Evolutionary conservation across 805 yeast species (phyloP).

Genomic region (Wickerhamiella galacta): DNA sequence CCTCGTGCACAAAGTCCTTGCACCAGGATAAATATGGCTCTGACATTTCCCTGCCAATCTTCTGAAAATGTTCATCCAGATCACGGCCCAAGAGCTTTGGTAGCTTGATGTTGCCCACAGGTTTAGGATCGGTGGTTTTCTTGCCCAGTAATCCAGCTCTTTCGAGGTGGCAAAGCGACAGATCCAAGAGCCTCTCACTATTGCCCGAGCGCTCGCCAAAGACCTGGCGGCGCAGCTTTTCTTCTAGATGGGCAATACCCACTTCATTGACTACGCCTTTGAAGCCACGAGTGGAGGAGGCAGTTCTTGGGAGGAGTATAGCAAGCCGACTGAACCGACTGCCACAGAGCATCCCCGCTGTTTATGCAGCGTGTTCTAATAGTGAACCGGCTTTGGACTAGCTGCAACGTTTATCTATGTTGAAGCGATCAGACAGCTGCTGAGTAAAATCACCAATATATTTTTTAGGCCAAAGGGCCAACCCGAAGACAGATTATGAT

Average conservation of each 20-base stretch:
- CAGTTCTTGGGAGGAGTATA: too few species aligned
- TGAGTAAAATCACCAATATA: too few species aligned
- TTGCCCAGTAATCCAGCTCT: conserved; percentile 9
- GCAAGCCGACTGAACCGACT: too few species aligned
- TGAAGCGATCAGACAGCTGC: too few species aligned
- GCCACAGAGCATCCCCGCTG: too few species aligned
- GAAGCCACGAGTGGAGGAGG: too few species aligned
- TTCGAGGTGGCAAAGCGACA: conserved; percentile 10
- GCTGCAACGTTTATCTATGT: too few species aligned
- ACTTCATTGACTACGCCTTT: background rate
- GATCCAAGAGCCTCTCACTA: background rate
- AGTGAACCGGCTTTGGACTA: too few species aligned
- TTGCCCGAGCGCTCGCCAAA: conserved; percentile 10
- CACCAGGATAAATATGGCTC: conserved; percentile 45
- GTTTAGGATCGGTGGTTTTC: conserved; percentile 6
- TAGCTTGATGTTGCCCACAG: conserved; percentile 20
- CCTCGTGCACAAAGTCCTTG: conserved; percentile 24
- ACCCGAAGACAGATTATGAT: too few species aligned
- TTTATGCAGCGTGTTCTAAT: too few species aligned
- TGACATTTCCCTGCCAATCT: conserved; percentile 38
- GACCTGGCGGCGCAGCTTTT: conserved; percentile 5
- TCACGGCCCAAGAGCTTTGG: conserved; percentile 61
- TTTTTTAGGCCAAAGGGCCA: too few species aligned
- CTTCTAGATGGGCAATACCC: conserved; percentile 1
- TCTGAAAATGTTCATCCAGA: conserved; percentile 73